phyloP scores from a whole-genome alignment of 768 basidiomycete species.

The Suillus placidus region DNA sequence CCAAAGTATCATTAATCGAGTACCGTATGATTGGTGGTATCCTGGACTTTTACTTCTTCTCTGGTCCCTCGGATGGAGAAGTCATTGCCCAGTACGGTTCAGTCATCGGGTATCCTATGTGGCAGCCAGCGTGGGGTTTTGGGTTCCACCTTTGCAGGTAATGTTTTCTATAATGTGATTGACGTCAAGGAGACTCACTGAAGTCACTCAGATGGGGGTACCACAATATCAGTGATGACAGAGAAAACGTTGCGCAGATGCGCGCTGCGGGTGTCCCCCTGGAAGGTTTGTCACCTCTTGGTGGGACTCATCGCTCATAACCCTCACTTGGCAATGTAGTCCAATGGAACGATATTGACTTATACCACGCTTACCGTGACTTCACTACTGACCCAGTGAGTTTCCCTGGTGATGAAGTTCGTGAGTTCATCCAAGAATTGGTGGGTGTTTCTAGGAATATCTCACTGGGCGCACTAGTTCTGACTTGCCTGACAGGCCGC shows the following conservation, averaged over 20 bases:
- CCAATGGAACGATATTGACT: conserved; percentile 80
- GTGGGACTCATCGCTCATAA: background rate
- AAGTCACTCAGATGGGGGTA: conserved; percentile 47
- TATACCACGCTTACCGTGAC: conserved; percentile 69
- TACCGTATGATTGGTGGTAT: conserved; percentile 80
- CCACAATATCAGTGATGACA: conserved; percentile 56
- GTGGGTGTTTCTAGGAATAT: conserved; percentile 39
- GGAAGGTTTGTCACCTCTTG: conserved; percentile 49
- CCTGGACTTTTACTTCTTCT: conserved; percentile 79
- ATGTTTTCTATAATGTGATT: conserved; percentile 4
- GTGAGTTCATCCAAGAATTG: conserved; percentile 55
- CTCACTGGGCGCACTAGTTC: conserved; percentile 20
- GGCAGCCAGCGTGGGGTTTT: conserved; percentile 77
- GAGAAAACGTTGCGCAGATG: conserved; percentile 59
- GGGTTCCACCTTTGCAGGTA: conserved; percentile 77
- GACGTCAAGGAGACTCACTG: conserved; percentile 5
- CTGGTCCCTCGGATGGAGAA: conserved; percentile 49
- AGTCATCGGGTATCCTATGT: conserved; percentile 66
- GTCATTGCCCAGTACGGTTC: conserved; percentile 74
- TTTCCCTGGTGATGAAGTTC: conserved; percentile 58
- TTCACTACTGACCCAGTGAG: conserved; percentile 69
- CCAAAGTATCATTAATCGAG: conserved; percentile 61
- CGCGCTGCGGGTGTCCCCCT: conserved; percentile 71
- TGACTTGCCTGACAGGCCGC: conserved; percentile 21
- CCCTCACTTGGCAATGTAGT: conserved; percentile 38